Percentiles rank a stretch among this genome's conserved stretches.
Conservation (phyloP, 2,329 filamentous ascomycete species). For the Arthroderma sp. region DNA sequence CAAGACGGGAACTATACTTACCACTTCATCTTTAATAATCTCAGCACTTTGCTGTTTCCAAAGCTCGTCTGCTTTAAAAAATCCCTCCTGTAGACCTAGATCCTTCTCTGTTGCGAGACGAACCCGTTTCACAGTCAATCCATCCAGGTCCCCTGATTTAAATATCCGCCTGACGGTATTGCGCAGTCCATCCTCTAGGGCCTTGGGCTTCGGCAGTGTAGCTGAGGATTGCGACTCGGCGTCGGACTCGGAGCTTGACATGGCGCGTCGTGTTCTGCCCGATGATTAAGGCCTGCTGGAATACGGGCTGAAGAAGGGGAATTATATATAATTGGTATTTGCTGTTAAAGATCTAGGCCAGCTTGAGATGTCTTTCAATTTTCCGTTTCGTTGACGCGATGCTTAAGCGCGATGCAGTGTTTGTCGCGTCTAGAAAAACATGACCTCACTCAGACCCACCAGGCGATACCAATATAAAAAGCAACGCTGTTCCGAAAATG, state of each 20-base stretch:
- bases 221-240: constrained; percentile 15
- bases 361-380: too few relatives aligned
- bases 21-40: constrained; percentile 42
- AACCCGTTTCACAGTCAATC: constrained; percentile 46
- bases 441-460: too few relatives aligned
- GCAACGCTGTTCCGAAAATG: too few relatives aligned
- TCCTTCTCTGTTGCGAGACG: constrained; percentile 40
- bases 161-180: constrained; percentile 25
- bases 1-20: constrained; percentile 15
- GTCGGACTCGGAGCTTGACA: constrained; percentile 19
- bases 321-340: too few relatives aligned
- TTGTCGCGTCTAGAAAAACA: too few relatives aligned
- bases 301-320: too few relatives aligned
- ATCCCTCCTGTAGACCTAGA: constrained; percentile 39
- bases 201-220: constrained; percentile 20
- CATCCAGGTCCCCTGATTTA: constrained; percentile 31
- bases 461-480: too few relatives aligned
- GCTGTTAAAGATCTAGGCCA: too few relatives aligned
- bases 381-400: too few relatives aligned
- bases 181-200: constrained; percentile 26
- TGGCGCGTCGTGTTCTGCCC: too few relatives aligned
- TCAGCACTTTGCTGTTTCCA: constrained; percentile 45
- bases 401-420: too few relatives aligned
- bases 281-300: too few relatives aligned
- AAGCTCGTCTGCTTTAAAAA: constrained; percentile 38